These are phyloP conservation scores for Saturnispora saitoi DNA, from an alignment of 805 yeast species.

Conservation along the genomic window DNA sequence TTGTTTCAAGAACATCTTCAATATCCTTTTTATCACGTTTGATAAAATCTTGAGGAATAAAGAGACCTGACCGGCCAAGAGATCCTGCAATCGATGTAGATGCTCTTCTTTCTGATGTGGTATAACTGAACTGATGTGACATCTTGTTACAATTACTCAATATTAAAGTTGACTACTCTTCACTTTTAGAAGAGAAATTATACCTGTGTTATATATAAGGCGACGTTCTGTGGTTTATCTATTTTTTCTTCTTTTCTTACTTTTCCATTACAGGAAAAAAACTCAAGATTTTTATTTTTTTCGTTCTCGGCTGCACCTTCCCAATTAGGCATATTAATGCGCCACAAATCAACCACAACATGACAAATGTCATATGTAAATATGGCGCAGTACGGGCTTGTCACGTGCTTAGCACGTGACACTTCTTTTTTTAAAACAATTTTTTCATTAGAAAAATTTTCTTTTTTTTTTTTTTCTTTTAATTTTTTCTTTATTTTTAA, in stretches of 20 bases:
- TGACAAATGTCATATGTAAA: neutral
- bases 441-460: neutral
- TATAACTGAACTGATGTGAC: conserved; percentile 32
- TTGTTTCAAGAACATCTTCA: conserved; percentile 15
- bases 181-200: too few species aligned
- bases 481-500: neutral
- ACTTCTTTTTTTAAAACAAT: neutral
- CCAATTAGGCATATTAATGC: neutral
- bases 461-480: neutral
- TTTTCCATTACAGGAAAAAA: too few species aligned
- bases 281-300: too few species aligned
- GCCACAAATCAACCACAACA: neutral
- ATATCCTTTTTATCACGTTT: conserved; percentile 18
- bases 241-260: too few species aligned
- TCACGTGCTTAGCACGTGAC: too few species aligned
- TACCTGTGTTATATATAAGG: too few species aligned
- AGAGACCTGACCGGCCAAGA: conserved; percentile 43
- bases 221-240: too few species aligned
- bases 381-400: neutral
- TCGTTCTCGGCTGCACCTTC: neutral
- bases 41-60: conserved; percentile 42
- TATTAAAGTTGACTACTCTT: too few species aligned
- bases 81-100: conserved; percentile 43
- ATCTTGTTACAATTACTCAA: conserved; percentile 4
- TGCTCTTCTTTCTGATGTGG: conserved; percentile 41